Percentiles rank a stretch among this genome's conserved stretches.
Conservation (phyloP, 2,329 filamentous ascomycete species). For the Ophioceras dolichostomum region DNA sequence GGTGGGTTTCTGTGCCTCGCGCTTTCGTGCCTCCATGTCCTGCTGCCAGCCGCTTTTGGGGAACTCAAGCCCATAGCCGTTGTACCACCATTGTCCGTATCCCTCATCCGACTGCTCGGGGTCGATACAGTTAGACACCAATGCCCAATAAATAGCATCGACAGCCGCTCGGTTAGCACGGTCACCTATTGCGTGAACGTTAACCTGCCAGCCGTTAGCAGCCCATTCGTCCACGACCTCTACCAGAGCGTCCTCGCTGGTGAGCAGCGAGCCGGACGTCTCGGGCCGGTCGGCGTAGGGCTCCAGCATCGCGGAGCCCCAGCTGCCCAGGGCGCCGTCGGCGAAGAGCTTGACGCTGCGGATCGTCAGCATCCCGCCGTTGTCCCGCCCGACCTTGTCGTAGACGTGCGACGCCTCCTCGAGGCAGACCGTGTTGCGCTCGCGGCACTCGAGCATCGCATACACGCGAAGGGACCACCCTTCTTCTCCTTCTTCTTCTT, state of each 20-base stretch:
- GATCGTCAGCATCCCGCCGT: conserved; percentile 40
- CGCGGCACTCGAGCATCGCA: conserved; percentile 54
- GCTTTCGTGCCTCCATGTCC: too few relatives aligned
- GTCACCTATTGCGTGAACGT: conserved; percentile 63
- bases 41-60: too few relatives aligned
- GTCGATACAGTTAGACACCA: conserved; percentile 38
- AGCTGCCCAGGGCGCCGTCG: conserved; percentile 58
- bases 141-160: conserved; percentile 46
- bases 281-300: conserved; percentile 53
- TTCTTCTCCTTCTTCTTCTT: too few relatives aligned
- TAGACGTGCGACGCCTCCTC: conserved; percentile 29
- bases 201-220: conserved; percentile 50
- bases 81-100: too few relatives aligned
- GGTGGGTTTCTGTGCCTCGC: too few relatives aligned
- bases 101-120: conserved; percentile 21
- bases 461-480: conserved; percentile 53
- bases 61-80: too few relatives aligned
- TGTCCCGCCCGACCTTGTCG: conserved; percentile 11
- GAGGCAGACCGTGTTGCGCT: conserved; percentile 52
- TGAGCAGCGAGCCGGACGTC: conserved; percentile 51
- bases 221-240: conserved; percentile 46
- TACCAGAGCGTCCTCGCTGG: conserved; percentile 48
- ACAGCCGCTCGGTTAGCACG: conserved; percentile 53
- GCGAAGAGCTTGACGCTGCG: conserved; percentile 59
- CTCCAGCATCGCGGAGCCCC: conserved; percentile 61